Evolutionary conservation across 2,329 filamentous ascomycete genomes (phyloP).

Genomic region (Trichoderma citrinoviride): DNA sequence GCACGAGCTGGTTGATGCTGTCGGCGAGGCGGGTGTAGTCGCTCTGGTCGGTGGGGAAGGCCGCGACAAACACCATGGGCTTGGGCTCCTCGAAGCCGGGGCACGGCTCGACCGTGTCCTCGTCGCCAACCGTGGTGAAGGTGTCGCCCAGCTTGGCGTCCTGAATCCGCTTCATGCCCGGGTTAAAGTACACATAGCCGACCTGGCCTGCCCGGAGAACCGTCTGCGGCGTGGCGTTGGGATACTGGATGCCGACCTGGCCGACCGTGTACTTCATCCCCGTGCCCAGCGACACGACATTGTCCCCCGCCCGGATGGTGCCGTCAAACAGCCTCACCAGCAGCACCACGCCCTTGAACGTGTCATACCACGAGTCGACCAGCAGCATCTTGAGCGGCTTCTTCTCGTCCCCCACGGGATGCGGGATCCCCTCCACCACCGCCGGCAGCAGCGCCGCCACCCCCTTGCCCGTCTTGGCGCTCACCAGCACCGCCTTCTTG

Average conservation of each 20-base stretch:
- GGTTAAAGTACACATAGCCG: conserved; percentile 95
- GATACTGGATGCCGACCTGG: conserved; percentile 96
- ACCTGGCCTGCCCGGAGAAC: conserved; percentile 87
- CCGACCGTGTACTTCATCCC: conserved; percentile 88
- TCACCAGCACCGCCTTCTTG: conserved; percentile 67
- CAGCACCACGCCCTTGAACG: conserved; percentile 88
- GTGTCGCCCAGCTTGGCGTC: conserved; percentile 97
- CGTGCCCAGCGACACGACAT: conserved; percentile 83
- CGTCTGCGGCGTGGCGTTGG: conserved; percentile 76
- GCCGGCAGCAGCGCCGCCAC: conserved; percentile 78
- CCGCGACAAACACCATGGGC: conserved; percentile 97
- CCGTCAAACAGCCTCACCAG: conserved; percentile 92
- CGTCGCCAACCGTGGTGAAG: conserved; percentile 76
- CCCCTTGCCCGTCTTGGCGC: conserved; percentile 90
- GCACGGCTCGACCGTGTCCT: conserved; percentile 73
- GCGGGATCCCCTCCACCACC: conserved; percentile 81
- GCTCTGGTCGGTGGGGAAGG: conserved; percentile 87
- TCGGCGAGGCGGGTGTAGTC: conserved; percentile 87
- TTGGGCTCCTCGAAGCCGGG: conserved; percentile 97
- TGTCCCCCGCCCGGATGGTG: conserved; percentile 75
- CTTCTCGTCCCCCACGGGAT: conserved; percentile 68
- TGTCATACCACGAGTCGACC: conserved; percentile 98
- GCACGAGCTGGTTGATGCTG: conserved; percentile 86
- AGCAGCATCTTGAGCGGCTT: conserved; percentile 80
- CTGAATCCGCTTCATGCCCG: conserved; percentile 94